A percentile compares a stretch with the other conserved stretches of the same genome.
Evolutionary conservation across 306 rosid genomes (phyloP).

Genomic region (Sophora flavescens): DNA sequence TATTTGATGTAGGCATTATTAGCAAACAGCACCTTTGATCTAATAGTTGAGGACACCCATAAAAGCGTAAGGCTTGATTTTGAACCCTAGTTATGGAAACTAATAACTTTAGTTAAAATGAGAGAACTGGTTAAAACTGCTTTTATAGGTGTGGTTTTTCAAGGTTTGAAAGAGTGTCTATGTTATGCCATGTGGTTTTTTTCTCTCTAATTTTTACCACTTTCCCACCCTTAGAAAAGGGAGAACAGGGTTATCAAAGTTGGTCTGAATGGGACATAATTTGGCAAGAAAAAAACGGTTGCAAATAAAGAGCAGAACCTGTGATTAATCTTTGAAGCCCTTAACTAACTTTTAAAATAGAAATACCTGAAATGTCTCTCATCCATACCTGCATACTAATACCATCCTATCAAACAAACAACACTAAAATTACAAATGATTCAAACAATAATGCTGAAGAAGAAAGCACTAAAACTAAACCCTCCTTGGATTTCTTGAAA

Average conservation of each 20-base stretch:
- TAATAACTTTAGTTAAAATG: no score
- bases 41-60: no score
- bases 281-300: constrained; percentile 38
- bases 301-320: constrained; percentile 26
- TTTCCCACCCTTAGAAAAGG: not conserved
- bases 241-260: not conserved
- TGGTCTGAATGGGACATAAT: constrained; percentile 8
- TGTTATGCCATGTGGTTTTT: not conserved
- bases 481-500: not conserved
- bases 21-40: no score
- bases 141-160: not conserved
- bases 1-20: no score
- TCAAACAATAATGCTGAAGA: not conserved
- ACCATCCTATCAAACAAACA: not conserved
- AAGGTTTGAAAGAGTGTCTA: not conserved
- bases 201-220: not conserved
- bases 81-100: no score
- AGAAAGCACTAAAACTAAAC: not conserved
- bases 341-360: constrained; percentile 49
- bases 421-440: not conserved
- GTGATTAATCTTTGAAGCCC: not conserved
- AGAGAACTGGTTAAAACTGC: no score
- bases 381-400: constrained; percentile 44
- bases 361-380: constrained; percentile 63
- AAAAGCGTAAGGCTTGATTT: no score